Base-by-base conservation (phyloP, 768 basidiomycete genomes). In the Daedaleopsis sinensis region DNA sequence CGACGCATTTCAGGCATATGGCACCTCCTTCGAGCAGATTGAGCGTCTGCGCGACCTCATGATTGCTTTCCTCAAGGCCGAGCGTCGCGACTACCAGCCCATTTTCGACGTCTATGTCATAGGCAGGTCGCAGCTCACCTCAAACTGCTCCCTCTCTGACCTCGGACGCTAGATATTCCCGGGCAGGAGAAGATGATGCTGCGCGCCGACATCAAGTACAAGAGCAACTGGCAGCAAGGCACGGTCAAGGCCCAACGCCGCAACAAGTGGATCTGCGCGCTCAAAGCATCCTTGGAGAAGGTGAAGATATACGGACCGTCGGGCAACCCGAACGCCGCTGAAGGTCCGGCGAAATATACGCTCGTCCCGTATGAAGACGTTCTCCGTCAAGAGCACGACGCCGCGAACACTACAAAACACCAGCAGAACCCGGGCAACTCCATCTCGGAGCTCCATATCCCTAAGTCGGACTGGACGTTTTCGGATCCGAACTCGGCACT, bases 191-290 rank as follows among this genome's bases (percentile, higher is more conserved):
- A 88, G 73, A 84, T 95, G 82, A 82, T 82, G 0, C 79, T 94
- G 21, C 82, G 82, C 59, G 89, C 89, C 44, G 87, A 90, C 70
- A 95, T 96, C 77, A 92, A 88, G 75, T 95, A 93, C 79, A 94
- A 93, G 78, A 86, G 86, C 66, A 95, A 94, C 70, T 87, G 85
- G 76, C 93, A 95, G 71, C 88, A 90, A 67, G 87, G 85, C 19
- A 85, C 87, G 2, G 76, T 91, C 10, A 90, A 86, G 80, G 79
- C 58, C 32, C 69, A 87, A 88, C 88, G 93, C 57, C 84, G 92
- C 38, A 95, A 95, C 79, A 96, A 93, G 75, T 96, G 93, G 93
- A 83, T 95, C 46, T 95, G 93, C 73, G 89, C 90, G 16, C 79
- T 97, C 57, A 96, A 95, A 74, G 71, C 82, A 48, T 81, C 84